Conservation (phyloP, 306 rosid species). For the Fragaria iinumae region DNA sequence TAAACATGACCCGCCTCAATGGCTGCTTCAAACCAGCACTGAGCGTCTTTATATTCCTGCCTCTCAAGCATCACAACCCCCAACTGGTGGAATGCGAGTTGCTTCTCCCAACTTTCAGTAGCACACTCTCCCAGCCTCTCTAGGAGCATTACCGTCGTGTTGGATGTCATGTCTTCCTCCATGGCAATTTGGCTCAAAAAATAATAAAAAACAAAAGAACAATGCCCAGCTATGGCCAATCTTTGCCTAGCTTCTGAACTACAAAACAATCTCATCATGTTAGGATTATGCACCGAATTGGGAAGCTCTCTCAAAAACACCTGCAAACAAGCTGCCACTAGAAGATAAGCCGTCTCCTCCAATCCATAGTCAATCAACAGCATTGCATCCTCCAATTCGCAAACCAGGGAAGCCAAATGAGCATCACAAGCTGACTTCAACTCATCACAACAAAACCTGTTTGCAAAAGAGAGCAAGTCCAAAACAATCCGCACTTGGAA, state of each 20-base stretch:
- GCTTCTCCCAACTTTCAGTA: conserved; percentile 66
- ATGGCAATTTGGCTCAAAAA: conserved; percentile 73
- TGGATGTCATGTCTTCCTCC: conserved; percentile 87
- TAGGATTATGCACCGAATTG: conserved; percentile 41
- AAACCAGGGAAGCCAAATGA: conserved; percentile 63
- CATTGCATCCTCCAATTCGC: conserved; percentile 59
- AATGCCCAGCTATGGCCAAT: conserved; percentile 53
- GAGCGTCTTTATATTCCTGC: conserved; percentile 77
- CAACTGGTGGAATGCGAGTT: conserved; percentile 68
- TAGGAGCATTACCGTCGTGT: conserved; percentile 73
- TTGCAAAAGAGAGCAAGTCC: conserved; percentile 63
- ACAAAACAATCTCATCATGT: conserved; percentile 55
- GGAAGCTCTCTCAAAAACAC: conserved; percentile 82
- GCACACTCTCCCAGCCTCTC: conserved; percentile 84
- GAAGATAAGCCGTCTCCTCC: conserved; percentile 67
- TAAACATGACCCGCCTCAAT: conserved; percentile 70
- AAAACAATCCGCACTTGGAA: conserved; percentile 49
- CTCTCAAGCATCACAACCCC: conserved; percentile 88
- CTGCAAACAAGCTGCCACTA: conserved; percentile 90
- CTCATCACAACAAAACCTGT: conserved; percentile 81
- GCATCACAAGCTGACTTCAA: conserved; percentile 69
- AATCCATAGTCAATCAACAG: conserved; percentile 68
- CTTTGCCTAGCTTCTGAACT: conserved; percentile 69
- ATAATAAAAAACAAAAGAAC: conserved; percentile 70
- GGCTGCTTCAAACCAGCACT: conserved; percentile 65